These are phyloP conservation scores for Alnus glutinosa DNA, from an alignment of 306 rosid species.

Conservation along the genomic window DNA sequence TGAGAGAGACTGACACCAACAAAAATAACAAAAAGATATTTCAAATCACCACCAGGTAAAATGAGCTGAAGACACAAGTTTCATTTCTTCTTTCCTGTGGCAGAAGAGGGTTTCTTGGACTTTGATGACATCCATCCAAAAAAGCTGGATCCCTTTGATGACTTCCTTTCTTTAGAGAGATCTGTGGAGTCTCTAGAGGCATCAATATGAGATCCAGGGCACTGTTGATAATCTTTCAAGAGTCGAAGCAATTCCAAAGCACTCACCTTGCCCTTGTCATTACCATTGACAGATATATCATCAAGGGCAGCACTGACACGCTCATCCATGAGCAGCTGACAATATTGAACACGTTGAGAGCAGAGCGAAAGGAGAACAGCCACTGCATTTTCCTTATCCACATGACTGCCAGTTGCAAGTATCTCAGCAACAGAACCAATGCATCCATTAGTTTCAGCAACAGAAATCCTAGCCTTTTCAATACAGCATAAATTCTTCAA, in stretches of 20 bases:
- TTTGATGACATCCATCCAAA: slow-evolving; percentile 43
- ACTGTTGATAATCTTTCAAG: slow-evolving; percentile 46
- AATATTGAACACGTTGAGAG: slow-evolving; percentile 58
- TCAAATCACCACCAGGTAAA: neutral
- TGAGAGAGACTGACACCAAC: too few relatives aligned
- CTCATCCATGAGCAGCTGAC: slow-evolving; percentile 57
- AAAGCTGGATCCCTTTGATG: slow-evolving; percentile 41
- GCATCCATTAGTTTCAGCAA: slow-evolving; percentile 79
- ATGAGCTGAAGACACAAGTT: slow-evolving; percentile 12
- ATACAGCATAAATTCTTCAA: slow-evolving; percentile 62
- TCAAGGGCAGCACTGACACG: slow-evolving; percentile 51
- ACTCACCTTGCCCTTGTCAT: slow-evolving; percentile 48
- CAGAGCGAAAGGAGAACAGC: slow-evolving; percentile 63
- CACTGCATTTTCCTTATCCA: slow-evolving; percentile 80
- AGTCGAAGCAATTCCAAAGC: slow-evolving; percentile 65
- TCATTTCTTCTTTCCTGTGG: slow-evolving; percentile 42
- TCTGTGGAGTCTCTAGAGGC: slow-evolving; percentile 25
- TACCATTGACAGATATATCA: slow-evolving; percentile 65
- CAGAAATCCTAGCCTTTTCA: slow-evolving; percentile 52
- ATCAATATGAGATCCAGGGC: slow-evolving; percentile 31
- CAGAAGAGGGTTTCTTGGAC: slow-evolving; percentile 27
- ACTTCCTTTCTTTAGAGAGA: slow-evolving; percentile 37
- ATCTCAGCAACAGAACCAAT: slow-evolving; percentile 54
- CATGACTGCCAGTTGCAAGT: slow-evolving; percentile 54
- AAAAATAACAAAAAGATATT: neutral